These are phyloP conservation scores for Nitzschia putrida DNA, from an alignment of 108 stramenopile species.

Conservation along the genomic window DNA sequence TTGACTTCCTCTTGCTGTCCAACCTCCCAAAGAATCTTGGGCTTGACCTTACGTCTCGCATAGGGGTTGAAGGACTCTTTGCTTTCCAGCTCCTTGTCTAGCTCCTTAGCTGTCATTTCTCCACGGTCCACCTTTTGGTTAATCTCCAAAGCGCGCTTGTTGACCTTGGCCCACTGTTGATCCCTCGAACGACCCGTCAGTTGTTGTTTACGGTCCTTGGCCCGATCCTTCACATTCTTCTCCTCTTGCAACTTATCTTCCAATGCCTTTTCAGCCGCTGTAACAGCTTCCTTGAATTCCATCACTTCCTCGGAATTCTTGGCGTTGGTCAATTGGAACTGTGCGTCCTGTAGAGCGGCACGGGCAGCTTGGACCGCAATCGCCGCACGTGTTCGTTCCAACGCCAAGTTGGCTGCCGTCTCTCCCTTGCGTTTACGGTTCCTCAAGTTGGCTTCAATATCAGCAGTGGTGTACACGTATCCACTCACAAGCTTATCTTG, in stretches of 20 bases:
- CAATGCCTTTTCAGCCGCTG: conserved; percentile 52
- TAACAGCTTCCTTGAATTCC: conserved; percentile 41
- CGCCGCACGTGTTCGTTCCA: conserved; percentile 73
- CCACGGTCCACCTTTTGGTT: conserved; percentile 77
- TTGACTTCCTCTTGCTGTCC: conserved; percentile 56
- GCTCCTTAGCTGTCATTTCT: conserved; percentile 54
- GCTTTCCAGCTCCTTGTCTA: conserved; percentile 37
- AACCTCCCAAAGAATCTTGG: conserved; percentile 90
- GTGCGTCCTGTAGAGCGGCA: conserved; percentile 61
- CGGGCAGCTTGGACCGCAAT: conserved; percentile 77
- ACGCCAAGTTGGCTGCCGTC: conserved; percentile 63
- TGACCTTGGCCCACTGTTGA: conserved; percentile 84
- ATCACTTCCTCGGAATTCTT: conserved; percentile 34
- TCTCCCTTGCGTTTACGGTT: conserved; percentile 72
- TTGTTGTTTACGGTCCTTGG: conserved; percentile 55
- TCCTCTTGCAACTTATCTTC: conserved; percentile 56
- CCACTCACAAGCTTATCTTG: conserved; percentile 80
- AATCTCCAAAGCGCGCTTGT: conserved; percentile 65
- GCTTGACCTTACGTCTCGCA: conserved; percentile 84
- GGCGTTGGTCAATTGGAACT: conserved; percentile 41
- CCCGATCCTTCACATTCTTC: conserved; percentile 47
- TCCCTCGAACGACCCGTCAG: conserved; percentile 60
- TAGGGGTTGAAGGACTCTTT: conserved; percentile 75
- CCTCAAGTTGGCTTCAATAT: conserved; percentile 66
- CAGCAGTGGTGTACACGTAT: conserved; percentile 83